Percentiles rank a stretch among this genome's conserved stretches.
Evolutionary conservation across 345 rosid species (phyloP).

Genomic region (Streptanthus diversifolius): DNA sequence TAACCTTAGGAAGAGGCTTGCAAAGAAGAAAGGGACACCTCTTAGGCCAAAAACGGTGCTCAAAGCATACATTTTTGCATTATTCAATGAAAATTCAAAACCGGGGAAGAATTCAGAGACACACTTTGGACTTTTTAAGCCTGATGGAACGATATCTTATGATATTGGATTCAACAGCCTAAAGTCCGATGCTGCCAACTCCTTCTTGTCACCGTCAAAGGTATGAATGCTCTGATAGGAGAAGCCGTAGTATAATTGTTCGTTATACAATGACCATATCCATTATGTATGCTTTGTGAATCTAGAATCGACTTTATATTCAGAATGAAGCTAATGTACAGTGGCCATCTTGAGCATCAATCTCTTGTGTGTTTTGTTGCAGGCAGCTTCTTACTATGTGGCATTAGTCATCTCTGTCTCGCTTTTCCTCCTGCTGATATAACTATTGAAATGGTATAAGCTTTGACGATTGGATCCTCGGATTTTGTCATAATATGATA

Average conservation of each 20-base stretch:
- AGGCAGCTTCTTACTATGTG: conserved; percentile 38
- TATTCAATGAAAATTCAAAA: conserved; percentile 80
- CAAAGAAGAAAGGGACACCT: conserved; percentile 95
- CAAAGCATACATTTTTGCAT: conserved; percentile 85
- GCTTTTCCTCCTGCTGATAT: conserved; percentile 37
- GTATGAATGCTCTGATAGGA: conserved; percentile 41
- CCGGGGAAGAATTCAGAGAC: conserved; percentile 87
- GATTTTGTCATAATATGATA: conserved; percentile 1
- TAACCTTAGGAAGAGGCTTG: conserved; percentile 89
- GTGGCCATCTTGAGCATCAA: neutral
- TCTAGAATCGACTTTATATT: neutral
- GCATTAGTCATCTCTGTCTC: conserved; percentile 35
- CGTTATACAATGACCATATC: neutral
- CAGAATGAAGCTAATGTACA: neutral
- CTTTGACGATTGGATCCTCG: conserved; percentile 17
- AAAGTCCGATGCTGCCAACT: conserved; percentile 58
- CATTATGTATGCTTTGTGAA: neutral
- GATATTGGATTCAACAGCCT: conserved; percentile 80
- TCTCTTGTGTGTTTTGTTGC: conserved; percentile 24
- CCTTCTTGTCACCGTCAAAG: conserved; percentile 48
- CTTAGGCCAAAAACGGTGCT: conserved; percentile 64
- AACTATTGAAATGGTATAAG: conserved; percentile 15
- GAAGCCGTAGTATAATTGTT: neutral
- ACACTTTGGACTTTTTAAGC: conserved; percentile 85
- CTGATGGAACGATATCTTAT: conserved; percentile 86